Conservation (phyloP, 768 basidiomycete genomes). For the Dioszegia crocea region DNA sequence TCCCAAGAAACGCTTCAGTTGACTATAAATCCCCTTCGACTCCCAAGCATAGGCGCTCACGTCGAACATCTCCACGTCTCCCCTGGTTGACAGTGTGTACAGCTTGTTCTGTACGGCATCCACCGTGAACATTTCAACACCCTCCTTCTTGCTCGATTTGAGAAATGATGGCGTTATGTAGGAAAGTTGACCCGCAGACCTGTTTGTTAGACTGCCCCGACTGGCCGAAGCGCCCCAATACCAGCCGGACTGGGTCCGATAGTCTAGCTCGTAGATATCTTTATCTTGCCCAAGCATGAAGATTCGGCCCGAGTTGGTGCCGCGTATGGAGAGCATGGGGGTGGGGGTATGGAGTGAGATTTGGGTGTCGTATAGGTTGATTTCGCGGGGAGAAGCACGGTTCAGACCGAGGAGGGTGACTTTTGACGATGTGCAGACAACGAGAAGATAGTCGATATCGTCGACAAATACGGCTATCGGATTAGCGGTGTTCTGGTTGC, state of each 20-base stretch:
- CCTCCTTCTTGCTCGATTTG: constrained; percentile 50
- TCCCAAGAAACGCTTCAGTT: constrained; percentile 8
- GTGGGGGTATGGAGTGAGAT: constrained; percentile 56
- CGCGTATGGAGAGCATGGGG: constrained; percentile 78
- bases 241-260: constrained; percentile 78
- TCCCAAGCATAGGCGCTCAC: constrained; percentile 25
- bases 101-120: constrained; percentile 43
- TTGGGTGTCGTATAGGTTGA: constrained; percentile 87
- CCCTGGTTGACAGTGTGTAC: constrained; percentile 43
- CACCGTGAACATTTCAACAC: constrained; percentile 39
- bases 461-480: constrained; percentile 71
- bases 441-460: constrained; percentile 79
- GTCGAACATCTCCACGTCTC: constrained; percentile 40
- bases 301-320: constrained; percentile 75
- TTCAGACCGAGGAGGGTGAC: constrained; percentile 76
- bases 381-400: constrained; percentile 60
- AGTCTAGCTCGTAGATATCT: constrained; percentile 84
- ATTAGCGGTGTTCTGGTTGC: constrained; percentile 4
- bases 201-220: too few relatives aligned
- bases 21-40: constrained; percentile 18
- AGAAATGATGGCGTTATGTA: constrained; percentile 68
- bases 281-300: constrained; percentile 84
- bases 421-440: constrained; percentile 81
- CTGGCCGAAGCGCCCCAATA: constrained; percentile 51
- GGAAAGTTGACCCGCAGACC: too few relatives aligned